phyloP scores from a whole-genome alignment of 345 rosid genomes.

The Raphanus sativus region DNA sequence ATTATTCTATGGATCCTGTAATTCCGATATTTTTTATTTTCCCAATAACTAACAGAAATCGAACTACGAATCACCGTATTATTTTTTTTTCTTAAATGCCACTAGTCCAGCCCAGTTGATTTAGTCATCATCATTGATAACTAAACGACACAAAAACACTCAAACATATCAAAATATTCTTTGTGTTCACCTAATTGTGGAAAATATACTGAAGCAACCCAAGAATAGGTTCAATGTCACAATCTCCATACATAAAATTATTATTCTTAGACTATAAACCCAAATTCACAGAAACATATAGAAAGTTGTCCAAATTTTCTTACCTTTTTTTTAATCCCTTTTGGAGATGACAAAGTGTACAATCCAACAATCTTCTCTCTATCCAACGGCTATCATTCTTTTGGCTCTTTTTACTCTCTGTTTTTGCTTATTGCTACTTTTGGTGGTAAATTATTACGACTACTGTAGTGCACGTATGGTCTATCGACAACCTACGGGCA shows the following conservation, averaged over 20 bases:
- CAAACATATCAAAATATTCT: constrained; percentile 13
- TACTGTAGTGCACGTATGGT: constrained; percentile 11
- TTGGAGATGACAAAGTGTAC: constrained; percentile 31
- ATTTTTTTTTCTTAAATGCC: too few relatives aligned
- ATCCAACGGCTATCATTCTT: constrained; percentile 38
- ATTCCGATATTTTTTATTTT: too few relatives aligned
- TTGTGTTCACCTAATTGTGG: constrained; percentile 15
- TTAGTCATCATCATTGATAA: neutral
- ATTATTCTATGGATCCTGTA: too few relatives aligned
- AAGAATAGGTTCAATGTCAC: constrained; percentile 1
- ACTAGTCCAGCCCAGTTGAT: too few relatives aligned
- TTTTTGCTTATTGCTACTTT: constrained; percentile 14
- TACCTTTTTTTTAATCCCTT: neutral
- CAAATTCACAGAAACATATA: constrained; percentile 18
- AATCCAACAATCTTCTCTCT: neutral
- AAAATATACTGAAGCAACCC: constrained; percentile 20
- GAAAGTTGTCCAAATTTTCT: constrained; percentile 15
- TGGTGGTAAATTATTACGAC: constrained; percentile 22
- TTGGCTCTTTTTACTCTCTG: constrained; percentile 3
- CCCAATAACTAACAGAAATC: too few relatives aligned
- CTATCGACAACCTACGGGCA: constrained; percentile 29
- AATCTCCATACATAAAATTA: neutral
- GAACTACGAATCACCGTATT: too few relatives aligned
- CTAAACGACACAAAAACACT: constrained; percentile 4
- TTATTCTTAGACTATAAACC: neutral